phyloP scores from a whole-genome alignment of 2,329 filamentous ascomycete species.

The Corniculantispora saksenae region DNA sequence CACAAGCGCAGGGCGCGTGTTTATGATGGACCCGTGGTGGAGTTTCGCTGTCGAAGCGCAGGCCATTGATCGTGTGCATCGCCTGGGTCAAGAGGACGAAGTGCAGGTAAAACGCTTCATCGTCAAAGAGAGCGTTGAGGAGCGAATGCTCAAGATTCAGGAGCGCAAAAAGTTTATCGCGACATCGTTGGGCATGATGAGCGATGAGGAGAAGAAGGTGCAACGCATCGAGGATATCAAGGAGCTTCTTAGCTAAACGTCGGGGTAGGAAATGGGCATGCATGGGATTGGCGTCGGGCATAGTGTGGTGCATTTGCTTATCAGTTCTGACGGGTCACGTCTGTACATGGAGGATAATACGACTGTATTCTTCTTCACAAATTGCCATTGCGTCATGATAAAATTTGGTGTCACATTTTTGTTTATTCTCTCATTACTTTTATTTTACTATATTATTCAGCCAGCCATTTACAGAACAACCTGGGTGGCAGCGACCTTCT shows the following conservation, averaged over 20 bases:
- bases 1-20: conserved; percentile 85
- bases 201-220: conserved; percentile 86
- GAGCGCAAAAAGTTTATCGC: conserved; percentile 96
- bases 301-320: neutral
- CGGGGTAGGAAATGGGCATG: neutral
- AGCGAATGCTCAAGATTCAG: conserved; percentile 90
- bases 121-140: conserved; percentile 87
- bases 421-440: neutral
- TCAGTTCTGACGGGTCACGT: neutral
- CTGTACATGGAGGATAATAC: neutral
- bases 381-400: neutral
- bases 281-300: conserved; percentile 8
- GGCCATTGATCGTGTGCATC: conserved; percentile 94
- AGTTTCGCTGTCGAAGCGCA: conserved; percentile 95
- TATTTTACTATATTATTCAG: neutral
- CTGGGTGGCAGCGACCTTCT: conserved; percentile 51
- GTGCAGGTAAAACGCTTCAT: conserved; percentile 89
- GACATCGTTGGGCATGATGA: conserved; percentile 93
- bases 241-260: conserved; percentile 70
- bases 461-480: conserved; percentile 39
- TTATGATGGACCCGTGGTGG: conserved; percentile 99
- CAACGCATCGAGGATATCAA: conserved; percentile 93
- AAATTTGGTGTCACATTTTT: neutral
- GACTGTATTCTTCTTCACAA: neutral
- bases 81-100: conserved; percentile 88